A percentile compares a stretch with the other conserved stretches of the same genome.
phyloP scores from a whole-genome alignment of 768 basidiomycete genomes.

The Tricholoma bakamatsutake region DNA sequence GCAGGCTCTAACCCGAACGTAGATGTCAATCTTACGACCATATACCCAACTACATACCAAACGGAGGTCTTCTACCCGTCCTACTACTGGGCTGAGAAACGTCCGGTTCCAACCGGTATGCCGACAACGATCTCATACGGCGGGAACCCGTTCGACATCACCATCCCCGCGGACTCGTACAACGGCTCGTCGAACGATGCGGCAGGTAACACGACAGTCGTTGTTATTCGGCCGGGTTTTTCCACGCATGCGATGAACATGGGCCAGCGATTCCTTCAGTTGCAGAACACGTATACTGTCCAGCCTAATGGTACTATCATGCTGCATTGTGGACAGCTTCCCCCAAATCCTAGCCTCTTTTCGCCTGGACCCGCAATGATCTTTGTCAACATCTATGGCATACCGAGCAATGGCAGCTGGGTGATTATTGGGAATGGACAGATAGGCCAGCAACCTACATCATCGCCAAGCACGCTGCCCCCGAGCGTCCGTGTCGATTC shows the following conservation, averaged over 20 bases:
- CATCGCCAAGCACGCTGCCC: slow-evolving; percentile 40
- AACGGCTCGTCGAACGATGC: slow-evolving; percentile 61
- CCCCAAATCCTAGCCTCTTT: slow-evolving; percentile 80
- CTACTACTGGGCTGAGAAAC: slow-evolving; percentile 69
- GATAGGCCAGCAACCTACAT: slow-evolving; percentile 53
- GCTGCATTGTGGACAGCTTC: slow-evolving; percentile 77
- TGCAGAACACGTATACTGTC: slow-evolving; percentile 70
- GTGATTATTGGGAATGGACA: slow-evolving; percentile 65
- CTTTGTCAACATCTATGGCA: slow-evolving; percentile 66
- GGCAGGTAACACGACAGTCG: slow-evolving; percentile 70
- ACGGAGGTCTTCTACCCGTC: slow-evolving; percentile 90
- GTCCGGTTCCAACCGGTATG: slow-evolving; percentile 65
- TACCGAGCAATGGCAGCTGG: slow-evolving; percentile 64
- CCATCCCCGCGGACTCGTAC: slow-evolving; percentile 61
- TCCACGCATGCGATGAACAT: slow-evolving; percentile 86
- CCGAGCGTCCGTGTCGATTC: slow-evolving; percentile 37
- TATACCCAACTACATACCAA: slow-evolving; percentile 73
- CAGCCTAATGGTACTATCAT: slow-evolving; percentile 69
- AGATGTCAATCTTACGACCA: slow-evolving; percentile 59
- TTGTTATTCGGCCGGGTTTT: slow-evolving; percentile 76
- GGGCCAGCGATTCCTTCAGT: slow-evolving; percentile 73
- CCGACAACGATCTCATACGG: slow-evolving; percentile 79
- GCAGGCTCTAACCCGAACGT: slow-evolving; percentile 93
- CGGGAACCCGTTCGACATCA: slow-evolving; percentile 73
- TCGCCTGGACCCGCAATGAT: slow-evolving; percentile 74